Conservation (phyloP, 2,329 filamentous ascomycete species). For the Penicillium sp. region DNA sequence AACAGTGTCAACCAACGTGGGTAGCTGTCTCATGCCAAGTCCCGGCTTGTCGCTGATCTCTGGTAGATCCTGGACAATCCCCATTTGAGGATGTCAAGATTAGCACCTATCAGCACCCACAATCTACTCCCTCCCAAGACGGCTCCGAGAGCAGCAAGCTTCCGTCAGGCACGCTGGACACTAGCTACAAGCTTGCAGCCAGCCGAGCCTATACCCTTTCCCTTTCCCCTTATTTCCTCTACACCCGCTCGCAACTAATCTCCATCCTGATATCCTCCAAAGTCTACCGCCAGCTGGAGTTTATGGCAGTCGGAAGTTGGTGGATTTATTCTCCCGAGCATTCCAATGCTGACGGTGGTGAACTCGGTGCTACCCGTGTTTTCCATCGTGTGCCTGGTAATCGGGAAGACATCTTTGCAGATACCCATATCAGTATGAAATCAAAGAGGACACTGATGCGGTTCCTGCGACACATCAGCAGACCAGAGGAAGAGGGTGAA, state of each 20-base stretch:
- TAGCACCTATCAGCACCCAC: conserved; percentile 15
- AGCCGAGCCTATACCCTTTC: conserved; percentile 76
- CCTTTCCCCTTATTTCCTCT: conserved; percentile 79
- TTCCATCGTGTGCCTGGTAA: conserved; percentile 76
- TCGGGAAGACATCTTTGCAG: conserved; percentile 84
- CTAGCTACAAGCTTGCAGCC: conserved; percentile 31
- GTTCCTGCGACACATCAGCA: conserved; percentile 81
- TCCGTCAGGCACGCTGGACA: conserved; percentile 10
- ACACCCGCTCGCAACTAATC: conserved; percentile 73
- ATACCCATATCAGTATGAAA: conserved; percentile 67
- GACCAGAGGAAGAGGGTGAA: conserved; percentile 50
- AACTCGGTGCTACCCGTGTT: conserved; percentile 22
- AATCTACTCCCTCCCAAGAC: not conserved
- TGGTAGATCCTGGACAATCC: conserved; percentile 32
- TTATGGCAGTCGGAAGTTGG: conserved; percentile 87
- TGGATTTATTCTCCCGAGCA: conserved; percentile 58
- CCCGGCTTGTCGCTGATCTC: conserved; percentile 20
- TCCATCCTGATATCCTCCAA: conserved; percentile 80
- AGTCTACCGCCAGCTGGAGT: conserved; percentile 84
- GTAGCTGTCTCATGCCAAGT: conserved; percentile 11
- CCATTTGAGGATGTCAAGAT: conserved; percentile 41
- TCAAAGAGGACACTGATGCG: conserved; percentile 88
- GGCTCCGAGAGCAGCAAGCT: conserved; percentile 3
- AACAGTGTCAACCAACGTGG: conserved; percentile 42
- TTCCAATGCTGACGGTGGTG: conserved; percentile 8